Percentiles rank a stretch among this genome's conserved stretches.
phyloP scores from a whole-genome alignment of 345 rosid genomes.

The Camelina neglecta region DNA sequence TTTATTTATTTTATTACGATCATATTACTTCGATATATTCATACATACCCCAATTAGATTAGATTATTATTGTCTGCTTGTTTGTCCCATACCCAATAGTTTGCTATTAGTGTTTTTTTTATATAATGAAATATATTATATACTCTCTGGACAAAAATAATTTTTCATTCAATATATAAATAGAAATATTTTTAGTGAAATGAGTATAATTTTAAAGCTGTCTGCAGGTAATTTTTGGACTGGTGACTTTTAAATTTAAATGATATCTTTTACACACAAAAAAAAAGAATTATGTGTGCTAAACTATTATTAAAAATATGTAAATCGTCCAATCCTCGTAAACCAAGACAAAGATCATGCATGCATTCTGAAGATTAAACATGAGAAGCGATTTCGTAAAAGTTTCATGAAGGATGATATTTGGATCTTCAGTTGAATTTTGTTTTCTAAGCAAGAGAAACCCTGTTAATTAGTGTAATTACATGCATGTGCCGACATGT shows the following conservation, averaged over 20 bases:
- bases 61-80: slow-evolving; percentile 31
- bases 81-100: slow-evolving; percentile 31
- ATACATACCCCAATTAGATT: slow-evolving; percentile 3
- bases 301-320: background rate
- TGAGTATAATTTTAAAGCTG: background rate
- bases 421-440: background rate
- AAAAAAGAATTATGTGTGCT: background rate
- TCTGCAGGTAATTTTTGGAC: slow-evolving; percentile 18
- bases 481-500: slow-evolving; percentile 50
- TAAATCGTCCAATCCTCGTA: background rate
- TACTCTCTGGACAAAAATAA: background rate
- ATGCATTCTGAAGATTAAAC: background rate
- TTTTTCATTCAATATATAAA: background rate
- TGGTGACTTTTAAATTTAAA: background rate
- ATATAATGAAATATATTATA: background rate
- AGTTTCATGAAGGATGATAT: background rate
- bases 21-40: slow-evolving; percentile 1
- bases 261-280: background rate
- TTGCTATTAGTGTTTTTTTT: background rate
- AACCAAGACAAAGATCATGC: slow-evolving; percentile 9
- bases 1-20: background rate
- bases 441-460: background rate
- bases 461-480: background rate
- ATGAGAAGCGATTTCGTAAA: background rate
- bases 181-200: background rate